Conservation (phyloP, 768 basidiomycete species). For the Leccinum broughii region DNA sequence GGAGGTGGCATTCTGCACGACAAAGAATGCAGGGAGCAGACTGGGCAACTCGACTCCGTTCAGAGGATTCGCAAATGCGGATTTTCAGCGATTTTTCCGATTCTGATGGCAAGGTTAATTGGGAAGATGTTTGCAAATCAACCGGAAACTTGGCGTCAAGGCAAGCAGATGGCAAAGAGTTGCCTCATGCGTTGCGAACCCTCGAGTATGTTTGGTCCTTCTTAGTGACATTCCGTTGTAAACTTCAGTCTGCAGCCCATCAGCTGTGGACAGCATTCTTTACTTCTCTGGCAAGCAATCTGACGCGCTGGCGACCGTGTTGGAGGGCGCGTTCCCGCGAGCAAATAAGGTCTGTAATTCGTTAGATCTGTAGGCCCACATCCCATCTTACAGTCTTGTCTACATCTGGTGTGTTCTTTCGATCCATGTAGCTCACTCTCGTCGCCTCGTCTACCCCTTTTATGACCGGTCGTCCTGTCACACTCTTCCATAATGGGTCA, state of each 20-base stretch:
- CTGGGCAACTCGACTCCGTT: not conserved
- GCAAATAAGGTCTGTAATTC: slow-evolving; percentile 50
- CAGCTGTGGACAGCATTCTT: slow-evolving; percentile 34
- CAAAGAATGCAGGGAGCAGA: slow-evolving; percentile 15
- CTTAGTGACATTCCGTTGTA: not conserved
- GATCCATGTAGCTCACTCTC: slow-evolving; percentile 57
- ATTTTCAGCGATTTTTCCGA: slow-evolving; percentile 3
- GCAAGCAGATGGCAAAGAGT: slow-evolving; percentile 4
- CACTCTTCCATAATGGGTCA: slow-evolving; percentile 57
- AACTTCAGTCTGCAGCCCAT: slow-evolving; percentile 18
- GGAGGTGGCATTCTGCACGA: slow-evolving; percentile 68
- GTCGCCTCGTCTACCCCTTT: slow-evolving; percentile 77
- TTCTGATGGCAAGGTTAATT: slow-evolving; percentile 34
- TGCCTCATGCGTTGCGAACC: slow-evolving; percentile 42
- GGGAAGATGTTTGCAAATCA: slow-evolving; percentile 54
- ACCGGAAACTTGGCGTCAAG: slow-evolving; percentile 11
- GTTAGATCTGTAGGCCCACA: not conserved
- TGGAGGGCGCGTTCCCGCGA: slow-evolving; percentile 40
- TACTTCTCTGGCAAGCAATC: slow-evolving; percentile 60
- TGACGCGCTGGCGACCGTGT: slow-evolving; percentile 51
- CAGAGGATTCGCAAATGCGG: slow-evolving; percentile 4
- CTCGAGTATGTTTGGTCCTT: slow-evolving; percentile 26
- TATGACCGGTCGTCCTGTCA: slow-evolving; percentile 71
- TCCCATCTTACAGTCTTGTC: not conserved
- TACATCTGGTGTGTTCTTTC: not conserved